A percentile compares a stretch with the other conserved stretches of the same genome.
Conservation (phyloP, 495 filamentous ascomycete species). For the Penicillium canescens region DNA sequence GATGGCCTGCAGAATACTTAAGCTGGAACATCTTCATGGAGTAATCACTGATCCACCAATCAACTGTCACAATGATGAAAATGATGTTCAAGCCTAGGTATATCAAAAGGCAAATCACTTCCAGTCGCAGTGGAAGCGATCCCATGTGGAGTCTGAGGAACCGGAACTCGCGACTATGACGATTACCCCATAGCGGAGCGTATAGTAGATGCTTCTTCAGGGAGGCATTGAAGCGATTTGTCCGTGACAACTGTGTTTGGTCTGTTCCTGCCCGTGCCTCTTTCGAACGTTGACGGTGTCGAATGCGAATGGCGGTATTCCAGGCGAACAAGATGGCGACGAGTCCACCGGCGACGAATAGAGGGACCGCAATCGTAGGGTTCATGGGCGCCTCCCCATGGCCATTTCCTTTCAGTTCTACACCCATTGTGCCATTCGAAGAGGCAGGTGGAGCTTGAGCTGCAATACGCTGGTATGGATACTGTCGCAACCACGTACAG, state of each 20-base stretch:
- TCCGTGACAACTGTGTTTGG: slow-evolving; percentile 24
- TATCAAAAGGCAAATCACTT: slow-evolving; percentile 28
- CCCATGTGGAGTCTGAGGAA: slow-evolving; percentile 40
- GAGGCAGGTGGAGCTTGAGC: neutral
- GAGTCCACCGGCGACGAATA: slow-evolving; percentile 32
- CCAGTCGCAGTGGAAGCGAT: slow-evolving; percentile 38
- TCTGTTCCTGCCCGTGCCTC: slow-evolving; percentile 18
- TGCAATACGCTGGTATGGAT: slow-evolving; percentile 1
- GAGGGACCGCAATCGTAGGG: slow-evolving; percentile 34
- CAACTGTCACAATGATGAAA: slow-evolving; percentile 39
- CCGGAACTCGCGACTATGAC: slow-evolving; percentile 44
- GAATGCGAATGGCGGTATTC: slow-evolving; percentile 24
- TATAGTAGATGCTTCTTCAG: slow-evolving; percentile 46
- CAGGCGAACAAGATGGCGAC: slow-evolving; percentile 27
- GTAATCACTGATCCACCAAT: slow-evolving; percentile 37
- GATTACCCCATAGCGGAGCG: slow-evolving; percentile 36
- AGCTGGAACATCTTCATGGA: slow-evolving; percentile 37
- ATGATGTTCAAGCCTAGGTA: slow-evolving; percentile 38
- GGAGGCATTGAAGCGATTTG: slow-evolving; percentile 17
- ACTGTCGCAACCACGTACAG: slow-evolving; percentile 14
- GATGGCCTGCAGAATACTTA: slow-evolving; percentile 40
- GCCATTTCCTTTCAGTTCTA: slow-evolving; percentile 28
- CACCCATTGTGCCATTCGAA: slow-evolving; percentile 29
- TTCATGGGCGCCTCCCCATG: slow-evolving; percentile 38
- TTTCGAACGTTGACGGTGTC: slow-evolving; percentile 28